Percentiles rank a stretch among this genome's conserved stretches.
Conservation (phyloP, 1,139 yeast genomes). For the Groenewaldozyma auringiensis region DNA sequence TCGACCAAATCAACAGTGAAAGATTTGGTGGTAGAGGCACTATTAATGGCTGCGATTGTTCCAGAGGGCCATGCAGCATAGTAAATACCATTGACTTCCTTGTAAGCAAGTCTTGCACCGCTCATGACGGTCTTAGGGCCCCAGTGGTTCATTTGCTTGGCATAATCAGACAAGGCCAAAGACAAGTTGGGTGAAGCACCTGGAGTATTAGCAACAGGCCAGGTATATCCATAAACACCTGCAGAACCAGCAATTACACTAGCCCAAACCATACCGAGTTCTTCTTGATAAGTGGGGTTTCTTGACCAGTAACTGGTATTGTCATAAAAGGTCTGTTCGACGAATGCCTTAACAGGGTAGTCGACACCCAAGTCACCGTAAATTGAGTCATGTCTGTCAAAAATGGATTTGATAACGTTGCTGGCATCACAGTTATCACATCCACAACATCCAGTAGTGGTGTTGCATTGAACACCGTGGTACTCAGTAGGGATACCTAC, state of each 20-base stretch:
- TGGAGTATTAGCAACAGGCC: conserved; percentile 12
- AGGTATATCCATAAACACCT: conserved; percentile 13
- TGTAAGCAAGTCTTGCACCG: conserved; percentile 10
- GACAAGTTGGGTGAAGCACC: conserved; percentile 10
- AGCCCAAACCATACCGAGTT: conserved; percentile 13
- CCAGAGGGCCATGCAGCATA: conserved; percentile 13
- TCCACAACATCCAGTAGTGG: conserved; percentile 14
- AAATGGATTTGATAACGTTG: conserved; percentile 11
- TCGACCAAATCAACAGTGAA: neutral
- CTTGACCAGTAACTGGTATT: conserved; percentile 12
- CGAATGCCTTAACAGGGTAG: conserved; percentile 13
- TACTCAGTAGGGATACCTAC: conserved; percentile 13
- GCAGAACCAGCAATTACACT: conserved; percentile 13
- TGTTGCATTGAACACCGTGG: conserved; percentile 11
- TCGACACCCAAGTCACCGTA: conserved; percentile 9
- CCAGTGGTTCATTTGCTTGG: conserved; percentile 4
- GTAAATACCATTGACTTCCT: conserved; percentile 8
- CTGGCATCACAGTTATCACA: conserved; percentile 13
- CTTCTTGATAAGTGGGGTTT: conserved; percentile 14
- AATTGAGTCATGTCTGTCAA: conserved; percentile 10
- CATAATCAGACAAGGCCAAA: conserved; percentile 12
- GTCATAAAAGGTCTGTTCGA: conserved; percentile 14
- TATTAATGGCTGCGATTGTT: conserved; percentile 10
- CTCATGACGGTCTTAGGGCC: conserved; percentile 8
- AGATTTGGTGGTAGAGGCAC: conserved; percentile 3